Conservation (phyloP, 495 filamentous ascomycete genomes). For the Hypoxylon fuscum region DNA sequence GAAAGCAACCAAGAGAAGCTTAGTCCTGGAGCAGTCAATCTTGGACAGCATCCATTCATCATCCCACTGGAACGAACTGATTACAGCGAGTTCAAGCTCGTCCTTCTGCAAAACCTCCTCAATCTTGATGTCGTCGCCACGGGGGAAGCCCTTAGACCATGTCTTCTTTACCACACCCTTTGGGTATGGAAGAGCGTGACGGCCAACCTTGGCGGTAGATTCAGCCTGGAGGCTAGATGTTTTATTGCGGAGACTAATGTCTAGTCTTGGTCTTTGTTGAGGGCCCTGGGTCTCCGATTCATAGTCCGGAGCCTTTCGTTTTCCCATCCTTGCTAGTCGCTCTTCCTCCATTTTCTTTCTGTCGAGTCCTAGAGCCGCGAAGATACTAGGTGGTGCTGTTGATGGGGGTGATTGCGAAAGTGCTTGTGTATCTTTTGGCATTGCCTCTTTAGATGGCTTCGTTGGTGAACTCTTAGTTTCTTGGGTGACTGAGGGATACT, state of each 20-base stretch:
- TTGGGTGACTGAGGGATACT: constrained; percentile 18
- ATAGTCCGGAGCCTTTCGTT: constrained; percentile 62
- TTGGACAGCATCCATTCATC: constrained; percentile 59
- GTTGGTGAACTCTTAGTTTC: not conserved
- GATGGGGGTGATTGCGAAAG: constrained; percentile 3
- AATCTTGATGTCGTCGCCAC: constrained; percentile 82
- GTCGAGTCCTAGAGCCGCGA: constrained; percentile 64
- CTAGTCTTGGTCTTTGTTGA: constrained; percentile 41
- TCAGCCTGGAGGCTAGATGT: constrained; percentile 1
- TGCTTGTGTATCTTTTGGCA: not conserved
- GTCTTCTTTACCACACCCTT: constrained; percentile 84
- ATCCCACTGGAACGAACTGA: constrained; percentile 91
- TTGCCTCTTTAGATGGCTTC: not conserved
- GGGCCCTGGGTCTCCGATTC: constrained; percentile 20
- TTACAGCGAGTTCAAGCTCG: constrained; percentile 75
- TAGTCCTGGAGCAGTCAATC: constrained; percentile 50
- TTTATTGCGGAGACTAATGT: not conserved
- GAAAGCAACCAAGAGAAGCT: constrained; percentile 54
- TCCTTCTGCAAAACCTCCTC: constrained; percentile 85
- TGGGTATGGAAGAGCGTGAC: constrained; percentile 64
- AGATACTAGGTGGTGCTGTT: constrained; percentile 3
- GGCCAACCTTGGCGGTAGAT: constrained; percentile 4
- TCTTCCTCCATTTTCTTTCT: constrained; percentile 89
- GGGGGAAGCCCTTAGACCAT: constrained; percentile 65
- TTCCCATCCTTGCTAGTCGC: constrained; percentile 72